A percentile compares a stretch with the other conserved stretches of the same genome.
These are phyloP conservation scores for Trifolium subterraneum DNA, from an alignment of 306 rosid species.

Conservation along the genomic window DNA sequence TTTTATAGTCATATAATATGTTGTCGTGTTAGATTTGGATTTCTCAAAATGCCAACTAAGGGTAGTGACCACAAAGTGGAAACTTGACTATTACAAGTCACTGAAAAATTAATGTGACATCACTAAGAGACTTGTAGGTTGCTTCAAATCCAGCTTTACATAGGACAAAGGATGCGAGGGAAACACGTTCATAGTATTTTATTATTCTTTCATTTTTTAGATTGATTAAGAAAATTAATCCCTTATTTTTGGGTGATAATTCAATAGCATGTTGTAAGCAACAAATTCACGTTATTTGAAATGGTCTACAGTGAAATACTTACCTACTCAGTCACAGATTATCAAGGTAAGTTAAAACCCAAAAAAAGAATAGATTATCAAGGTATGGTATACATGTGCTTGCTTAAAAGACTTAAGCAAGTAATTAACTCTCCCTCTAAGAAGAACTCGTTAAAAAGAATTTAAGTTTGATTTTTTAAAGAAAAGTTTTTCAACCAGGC, in stretches of 20 bases:
- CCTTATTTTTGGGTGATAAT: background rate
- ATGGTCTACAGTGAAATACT: background rate
- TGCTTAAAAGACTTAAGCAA: background rate
- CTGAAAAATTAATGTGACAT: background rate
- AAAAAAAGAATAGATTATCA: too few relatives aligned
- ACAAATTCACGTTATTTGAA: background rate
- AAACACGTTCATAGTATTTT: background rate
- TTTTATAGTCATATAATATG: too few relatives aligned
- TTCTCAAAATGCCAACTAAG: background rate
- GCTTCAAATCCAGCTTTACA: too few relatives aligned
- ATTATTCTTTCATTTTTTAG: background rate
- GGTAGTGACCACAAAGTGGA: background rate
- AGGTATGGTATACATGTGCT: background rate
- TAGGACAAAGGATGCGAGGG: background rate
- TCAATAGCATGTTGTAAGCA: background rate
- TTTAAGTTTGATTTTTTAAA: too few relatives aligned
- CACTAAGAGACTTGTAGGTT: background rate
- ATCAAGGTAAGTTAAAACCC: background rate
- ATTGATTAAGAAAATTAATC: background rate
- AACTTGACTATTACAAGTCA: background rate
- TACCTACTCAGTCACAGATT: background rate
- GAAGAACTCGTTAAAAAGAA: too few relatives aligned
- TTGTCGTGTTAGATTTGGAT: background rate
- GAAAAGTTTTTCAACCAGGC: too few relatives aligned
- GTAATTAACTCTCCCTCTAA: too few relatives aligned